Base-by-base conservation (phyloP, 1,284 basidiomycete genomes). In the Ustilago tritici region DNA sequence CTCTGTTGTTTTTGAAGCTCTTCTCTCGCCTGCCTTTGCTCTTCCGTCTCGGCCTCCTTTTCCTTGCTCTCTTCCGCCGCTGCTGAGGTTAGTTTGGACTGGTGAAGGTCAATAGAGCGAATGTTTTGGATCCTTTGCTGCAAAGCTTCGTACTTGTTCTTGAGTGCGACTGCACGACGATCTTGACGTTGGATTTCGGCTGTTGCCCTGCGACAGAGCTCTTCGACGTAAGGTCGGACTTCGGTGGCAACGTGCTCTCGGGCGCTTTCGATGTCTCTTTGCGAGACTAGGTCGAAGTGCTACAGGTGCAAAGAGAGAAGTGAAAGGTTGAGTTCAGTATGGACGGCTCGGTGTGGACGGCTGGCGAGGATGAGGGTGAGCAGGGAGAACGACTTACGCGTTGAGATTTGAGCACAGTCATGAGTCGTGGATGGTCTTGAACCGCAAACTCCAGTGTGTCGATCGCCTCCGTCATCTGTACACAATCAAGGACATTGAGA, bases 241-340 rank as follows among this genome's bases (percentile, higher is more conserved):
- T 78, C 76, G 32, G 56, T 47, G 4, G 76, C 67, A 14, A 78
- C 63, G 61, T 78, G 76, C 6, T 69, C 60, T 41, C 76, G 70
- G 0, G 76, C 76, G 1, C 15, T 1, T 17, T 69, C 66, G 17
- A 78, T 78, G 56, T 78, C 76, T 2, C 62, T 61, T 41, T 70
- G 61, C 12, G 70, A 73, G 6, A 78, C 67, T 2, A 78, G 76
- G 46, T 78, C 76, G 14, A 74, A 74, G 53, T 78, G 70, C 70
- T 76, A 50, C 3, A 11, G 32, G 38, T 41, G 38, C n/a, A 17
- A 15, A 58, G 17, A 15, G 9, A 9, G 4, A 14, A 8, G 7
- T 11, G 23, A 31, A 14, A 15, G 50, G 47, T 4, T 28, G 23
- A 28, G 23, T 28, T 28, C 23, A 28, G 23, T 28, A 28, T 28